Evolutionary conservation across 345 rosid genomes (phyloP), one percentile per base, ranked within the genome.

Genomic region (Conringia planisiliqua): DNA sequence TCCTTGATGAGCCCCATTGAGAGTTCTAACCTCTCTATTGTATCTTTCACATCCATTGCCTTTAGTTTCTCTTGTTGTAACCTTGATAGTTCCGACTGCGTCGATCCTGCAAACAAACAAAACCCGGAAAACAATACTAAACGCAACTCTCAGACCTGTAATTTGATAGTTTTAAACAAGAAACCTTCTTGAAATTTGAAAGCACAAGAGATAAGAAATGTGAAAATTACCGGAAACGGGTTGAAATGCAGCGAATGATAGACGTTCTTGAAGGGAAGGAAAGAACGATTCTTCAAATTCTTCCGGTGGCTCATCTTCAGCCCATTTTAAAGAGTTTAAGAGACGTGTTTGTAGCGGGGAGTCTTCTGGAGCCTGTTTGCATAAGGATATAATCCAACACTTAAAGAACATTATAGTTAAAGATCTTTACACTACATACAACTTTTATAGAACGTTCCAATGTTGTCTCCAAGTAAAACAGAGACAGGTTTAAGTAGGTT

Each of bases 241-340:
- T 81, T 89, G 95, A 40, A 87, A 72, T 9, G 93, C 89, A 13
- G 88, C 82, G 26, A 91, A 91, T 12, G 95, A 87, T 46, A 91
- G 59, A 18, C 90, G 88, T 58, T 91, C 97, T 2, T 82, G 86
- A 29, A 75, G 74, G 38, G 90, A 78, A 38, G 90, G 95, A 64
- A 86, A 30, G 78, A 87, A 89, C 56, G 82, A 81, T 74, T 81
- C 82, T 13, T 87, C 86, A 64, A 83, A 85, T 40, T 79, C 90
- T 30, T 79, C 42, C 10, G 83, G 73, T 22, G 66, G 85, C 33
- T 83, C 82, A 71, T 77, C 86, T 63, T 87, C 88, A 36, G 90
- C 90, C 95, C 95, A 87, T 22, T 29, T 71, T 43, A 91, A 70
- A 42, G 97, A 86, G 68, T 85, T 89, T 33, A 79, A 71, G 43